Evolutionary conservation across 2,329 filamentous ascomycete species (phyloP).

Genomic region (Ambrosiella beaveri): DNA sequence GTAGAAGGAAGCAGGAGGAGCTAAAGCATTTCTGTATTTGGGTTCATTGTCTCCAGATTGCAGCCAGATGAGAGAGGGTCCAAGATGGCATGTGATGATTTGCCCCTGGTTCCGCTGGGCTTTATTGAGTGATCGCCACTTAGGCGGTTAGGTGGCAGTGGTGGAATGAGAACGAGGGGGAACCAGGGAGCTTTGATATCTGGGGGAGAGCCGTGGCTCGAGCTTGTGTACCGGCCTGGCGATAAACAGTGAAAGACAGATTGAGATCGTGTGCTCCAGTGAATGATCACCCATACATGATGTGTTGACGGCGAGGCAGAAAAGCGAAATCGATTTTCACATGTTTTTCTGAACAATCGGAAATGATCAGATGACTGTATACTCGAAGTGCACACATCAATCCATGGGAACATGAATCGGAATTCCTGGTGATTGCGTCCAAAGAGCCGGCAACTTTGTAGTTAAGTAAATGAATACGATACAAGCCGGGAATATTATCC

Average conservation of each 20-base stretch:
- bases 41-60: not conserved
- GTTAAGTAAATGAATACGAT: not conserved
- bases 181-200: not conserved
- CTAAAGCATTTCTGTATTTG: not conserved
- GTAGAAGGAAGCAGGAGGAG: not conserved
- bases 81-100: not conserved
- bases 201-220: not conserved
- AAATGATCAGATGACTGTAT: no score
- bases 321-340: not conserved
- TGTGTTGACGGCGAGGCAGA: no score
- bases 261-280: not conserved
- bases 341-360: not conserved
- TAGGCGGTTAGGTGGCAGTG: not conserved
- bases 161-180: not conserved
- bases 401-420: not conserved
- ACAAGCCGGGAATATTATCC: not conserved
- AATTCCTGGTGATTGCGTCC: not conserved
- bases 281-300: not conserved
- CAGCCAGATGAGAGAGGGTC: no score
- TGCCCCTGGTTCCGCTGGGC: not conserved
- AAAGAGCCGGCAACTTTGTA: not conserved
- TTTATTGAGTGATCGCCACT: not conserved
- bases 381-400: no score
- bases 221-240: not conserved
- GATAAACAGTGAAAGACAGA: not conserved